Evolutionary conservation across 2,329 filamentous ascomycete species (phyloP), one percentile per base, ranked within the genome.

Genomic region (Tolypocladium tropicale): DNA sequence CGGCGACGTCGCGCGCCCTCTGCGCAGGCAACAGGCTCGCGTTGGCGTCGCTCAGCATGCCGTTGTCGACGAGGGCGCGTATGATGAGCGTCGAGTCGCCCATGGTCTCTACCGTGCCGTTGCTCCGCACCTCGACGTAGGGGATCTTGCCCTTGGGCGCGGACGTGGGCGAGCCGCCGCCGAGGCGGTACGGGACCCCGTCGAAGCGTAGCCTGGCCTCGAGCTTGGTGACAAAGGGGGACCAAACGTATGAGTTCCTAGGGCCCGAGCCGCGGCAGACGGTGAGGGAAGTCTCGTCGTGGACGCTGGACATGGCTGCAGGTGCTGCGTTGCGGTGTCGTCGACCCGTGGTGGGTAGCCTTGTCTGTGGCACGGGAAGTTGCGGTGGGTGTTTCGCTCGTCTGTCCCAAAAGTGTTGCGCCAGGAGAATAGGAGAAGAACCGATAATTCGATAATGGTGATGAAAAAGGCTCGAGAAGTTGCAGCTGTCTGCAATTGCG

Each of bases 161-260:
- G 0, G 68, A 65, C 43, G 60, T 63, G 0, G 73, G 65, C 0
- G 77, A 78, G 1, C 82, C 82, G 3, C 60, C 59, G 2, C 69
- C 76, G 5, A 68, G 63, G 18, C 60, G 62, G 66, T 86, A 86
- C 0, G 66, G 41, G 2, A 83, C 53, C 1, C 67, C 65, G 2
- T 74, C 74, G 60, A 84, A 76, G 16, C 83, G 82, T 6, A 86
- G 72, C 16, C 82, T 80, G 21, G 80, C 74, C 64, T 87, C 84
- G 53, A 86, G 71, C 65, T 86, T 86, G 49, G 70, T 78, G 54
- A 83, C 81, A 60, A 83, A 86, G 11, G 83, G 82, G 0, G 82
- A 85, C 80, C 80, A 84, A 53, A 76, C 73, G 61, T 83, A 68
- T 0, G 46, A 61, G 6, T 69, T 70, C 1, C 65, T 57, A 2